Evolutionary conservation across 306 rosid genomes (phyloP), one percentile per base, ranked within the genome.

Genomic region (Lablab purpureus): DNA sequence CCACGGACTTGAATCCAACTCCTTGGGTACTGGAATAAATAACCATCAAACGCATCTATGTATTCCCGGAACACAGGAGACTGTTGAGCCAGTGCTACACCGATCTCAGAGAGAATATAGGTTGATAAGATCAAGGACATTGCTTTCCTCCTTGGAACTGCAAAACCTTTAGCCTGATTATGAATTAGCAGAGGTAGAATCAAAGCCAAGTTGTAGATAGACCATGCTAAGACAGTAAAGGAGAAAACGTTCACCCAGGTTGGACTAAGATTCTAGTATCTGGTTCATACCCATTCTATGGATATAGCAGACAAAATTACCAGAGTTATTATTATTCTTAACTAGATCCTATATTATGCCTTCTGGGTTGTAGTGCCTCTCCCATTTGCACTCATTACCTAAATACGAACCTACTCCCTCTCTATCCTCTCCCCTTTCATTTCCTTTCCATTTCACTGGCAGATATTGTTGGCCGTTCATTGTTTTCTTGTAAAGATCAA

Each of bases 1-100:
- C 99, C 99, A 32, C 89, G 85, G 12, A 95, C 99, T 83, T 85
- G 95, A 81, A 95, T 92, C 98, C 99, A 95, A 73, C 90, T 95
- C 51, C 80, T 74, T 0, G 99, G 98, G 80, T 92, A 95, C 60
- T 80, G 85, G 67, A 95, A 91, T 5, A 94, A 90, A 86, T 95
- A 95, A 6, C 98, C 99, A 80, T 95, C 99, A 74, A 95, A 95
- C 34, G 92, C 66, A 43, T 92, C 99, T 4, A 92, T 84, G 78
- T 88, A 92, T 78, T 95, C 99, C 11, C 93, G 88, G 23, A 91
- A 82, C 13, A 71, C 84, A 64, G 82, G 72, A 18, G 93, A 82
- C 21, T 76, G 87, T 59, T 73, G 81, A 71, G 97, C 93, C 78
- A 90, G 77, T 34, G 90, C 84, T 45, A 64, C 65, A 67, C 75